Conservation (phyloP, 2,329 filamentous ascomycete species). For the Nannizzia gypsea region DNA sequence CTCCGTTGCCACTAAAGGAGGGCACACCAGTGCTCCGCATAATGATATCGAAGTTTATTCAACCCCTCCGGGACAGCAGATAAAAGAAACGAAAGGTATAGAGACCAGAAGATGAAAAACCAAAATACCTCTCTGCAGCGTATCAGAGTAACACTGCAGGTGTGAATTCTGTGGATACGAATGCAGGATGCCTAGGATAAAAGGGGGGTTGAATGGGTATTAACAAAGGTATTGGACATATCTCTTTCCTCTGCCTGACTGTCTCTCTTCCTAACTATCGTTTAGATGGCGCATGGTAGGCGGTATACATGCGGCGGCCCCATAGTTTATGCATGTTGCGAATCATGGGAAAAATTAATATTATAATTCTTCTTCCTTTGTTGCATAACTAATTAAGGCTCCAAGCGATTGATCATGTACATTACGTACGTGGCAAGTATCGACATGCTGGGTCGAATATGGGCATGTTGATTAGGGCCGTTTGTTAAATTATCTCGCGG, state of each 20-base stretch:
- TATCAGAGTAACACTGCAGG: not conserved
- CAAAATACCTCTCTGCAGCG: not conserved
- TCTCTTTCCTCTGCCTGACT: not conserved
- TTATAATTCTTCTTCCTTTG: not conserved
- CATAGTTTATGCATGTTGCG: not conserved
- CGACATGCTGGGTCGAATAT: too few species aligned
- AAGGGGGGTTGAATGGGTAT: not conserved
- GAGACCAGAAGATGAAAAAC: not conserved
- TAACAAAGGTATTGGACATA: not conserved
- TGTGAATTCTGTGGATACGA: not conserved
- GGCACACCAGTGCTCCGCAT: not conserved
- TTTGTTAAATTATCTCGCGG: not conserved
- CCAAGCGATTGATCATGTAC: not conserved
- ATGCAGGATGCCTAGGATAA: not conserved
- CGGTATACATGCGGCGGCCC: not conserved
- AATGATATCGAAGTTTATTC: not conserved
- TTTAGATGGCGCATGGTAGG: not conserved
- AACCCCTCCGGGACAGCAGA: not conserved
- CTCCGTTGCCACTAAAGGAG: not conserved
- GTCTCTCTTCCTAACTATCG: not conserved
- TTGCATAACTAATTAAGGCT: not conserved
- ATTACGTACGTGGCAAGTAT: not conserved
- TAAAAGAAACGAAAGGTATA: not conserved
- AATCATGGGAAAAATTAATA: not conserved
- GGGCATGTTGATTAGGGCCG: not conserved